Conservation (phyloP, 1,284 basidiomycete species). For the Hemileia vastatrix region DNA sequence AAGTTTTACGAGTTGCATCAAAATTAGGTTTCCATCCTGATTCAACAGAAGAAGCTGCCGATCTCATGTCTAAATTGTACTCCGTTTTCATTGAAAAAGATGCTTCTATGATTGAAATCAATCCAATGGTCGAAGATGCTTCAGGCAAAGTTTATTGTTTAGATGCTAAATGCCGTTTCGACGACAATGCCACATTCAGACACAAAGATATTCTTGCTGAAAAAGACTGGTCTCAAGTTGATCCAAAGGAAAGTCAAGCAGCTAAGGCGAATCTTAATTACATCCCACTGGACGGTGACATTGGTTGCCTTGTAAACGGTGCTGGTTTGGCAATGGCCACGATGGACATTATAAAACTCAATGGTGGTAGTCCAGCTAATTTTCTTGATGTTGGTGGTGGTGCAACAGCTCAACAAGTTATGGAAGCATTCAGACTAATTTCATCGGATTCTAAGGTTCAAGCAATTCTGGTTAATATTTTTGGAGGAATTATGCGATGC, state of each 20-base stretch:
- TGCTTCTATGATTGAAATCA: background rate
- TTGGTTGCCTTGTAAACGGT: background rate
- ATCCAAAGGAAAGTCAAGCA: background rate
- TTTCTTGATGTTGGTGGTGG: slow-evolving; percentile 44
- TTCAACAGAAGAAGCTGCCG: too few relatives aligned
- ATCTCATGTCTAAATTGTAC: background rate
- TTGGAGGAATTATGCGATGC: slow-evolving; percentile 41
- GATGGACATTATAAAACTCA: background rate
- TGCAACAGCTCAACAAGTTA: slow-evolving; percentile 40
- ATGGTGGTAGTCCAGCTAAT: slow-evolving; percentile 37
- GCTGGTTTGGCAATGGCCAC: background rate
- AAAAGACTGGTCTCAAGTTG: background rate
- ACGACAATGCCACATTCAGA: background rate
- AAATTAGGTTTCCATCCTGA: too few relatives aligned
- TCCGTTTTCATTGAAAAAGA: background rate
- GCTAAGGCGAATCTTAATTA: background rate
- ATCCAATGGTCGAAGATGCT: background rate
- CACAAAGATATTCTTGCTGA: background rate
- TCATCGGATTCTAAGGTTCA: slow-evolving; percentile 36
- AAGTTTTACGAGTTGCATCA: too few relatives aligned
- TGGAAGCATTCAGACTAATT: slow-evolving; percentile 41
- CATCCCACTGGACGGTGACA: background rate
- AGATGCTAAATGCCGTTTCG: background rate
- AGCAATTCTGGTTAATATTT: slow-evolving; percentile 44
- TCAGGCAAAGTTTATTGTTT: background rate